Conservation (phyloP, 2,329 filamentous ascomycete genomes). For the Penicillium polonicum region DNA sequence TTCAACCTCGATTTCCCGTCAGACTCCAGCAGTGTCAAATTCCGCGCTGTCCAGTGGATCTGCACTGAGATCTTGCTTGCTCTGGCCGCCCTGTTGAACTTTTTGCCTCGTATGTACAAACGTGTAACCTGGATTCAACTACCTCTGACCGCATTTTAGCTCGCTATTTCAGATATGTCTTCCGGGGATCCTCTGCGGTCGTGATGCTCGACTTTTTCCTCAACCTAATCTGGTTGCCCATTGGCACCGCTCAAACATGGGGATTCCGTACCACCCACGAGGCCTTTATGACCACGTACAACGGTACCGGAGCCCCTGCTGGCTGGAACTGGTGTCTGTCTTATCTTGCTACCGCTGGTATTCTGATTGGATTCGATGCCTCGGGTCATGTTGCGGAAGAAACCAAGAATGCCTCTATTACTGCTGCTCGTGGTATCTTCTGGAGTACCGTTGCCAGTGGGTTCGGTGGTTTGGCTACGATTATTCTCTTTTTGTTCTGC, state of each 20-base stretch:
- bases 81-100: slow-evolving; percentile 51
- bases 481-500: slow-evolving; percentile 62
- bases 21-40: slow-evolving; percentile 54
- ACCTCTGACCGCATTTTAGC: slow-evolving; percentile 15
- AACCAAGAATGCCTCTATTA: slow-evolving; percentile 57
- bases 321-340: slow-evolving; percentile 65
- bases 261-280: slow-evolving; percentile 60
- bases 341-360: slow-evolving; percentile 60
- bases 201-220: slow-evolving; percentile 60
- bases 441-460: slow-evolving; percentile 60
- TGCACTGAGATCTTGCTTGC: slow-evolving; percentile 54
- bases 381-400: slow-evolving; percentile 62
- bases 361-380: slow-evolving; percentile 62
- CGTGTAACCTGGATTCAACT: background rate
- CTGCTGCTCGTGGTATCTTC: slow-evolving; percentile 61
- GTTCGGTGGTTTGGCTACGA: slow-evolving; percentile 54
- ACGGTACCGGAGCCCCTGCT: slow-evolving; percentile 55
- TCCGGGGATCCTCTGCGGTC: slow-evolving; percentile 50
- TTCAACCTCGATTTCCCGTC: slow-evolving; percentile 57
- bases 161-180: slow-evolving; percentile 40
- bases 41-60: slow-evolving; percentile 62
- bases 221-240: slow-evolving; percentile 62
- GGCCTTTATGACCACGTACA: slow-evolving; percentile 62
- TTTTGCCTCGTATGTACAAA: slow-evolving; percentile 49
- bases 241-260: slow-evolving; percentile 55